These are phyloP conservation scores for Laguncularia racemosa DNA, from an alignment of 345 rosid species.

Conservation along the genomic window DNA sequence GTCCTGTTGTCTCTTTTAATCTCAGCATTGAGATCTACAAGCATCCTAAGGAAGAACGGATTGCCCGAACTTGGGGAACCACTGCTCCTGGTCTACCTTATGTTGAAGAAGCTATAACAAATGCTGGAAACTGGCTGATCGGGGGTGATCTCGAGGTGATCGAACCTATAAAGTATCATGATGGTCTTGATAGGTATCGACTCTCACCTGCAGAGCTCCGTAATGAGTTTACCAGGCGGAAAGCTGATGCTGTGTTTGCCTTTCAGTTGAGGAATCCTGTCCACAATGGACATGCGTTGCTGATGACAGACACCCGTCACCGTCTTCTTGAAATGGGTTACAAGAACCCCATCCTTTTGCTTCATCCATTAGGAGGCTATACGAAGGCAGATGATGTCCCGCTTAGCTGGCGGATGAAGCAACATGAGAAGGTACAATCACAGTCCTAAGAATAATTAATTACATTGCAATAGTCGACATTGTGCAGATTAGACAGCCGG, in stretches of 20 bases:
- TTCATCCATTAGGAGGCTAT: conserved; percentile 93
- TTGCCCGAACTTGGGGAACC: conserved; percentile 98
- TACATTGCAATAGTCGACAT: too few species aligned
- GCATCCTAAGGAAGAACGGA: conserved; percentile 94
- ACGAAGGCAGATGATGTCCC: conserved; percentile 99
- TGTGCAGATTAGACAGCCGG: too few species aligned
- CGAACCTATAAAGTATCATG: conserved; percentile 77
- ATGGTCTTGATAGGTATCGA: conserved; percentile 85
- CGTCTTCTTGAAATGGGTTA: conserved; percentile 96
- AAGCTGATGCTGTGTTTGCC: conserved; percentile 97
- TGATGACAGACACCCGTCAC: conserved; percentile 91
- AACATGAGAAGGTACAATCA: conserved; percentile 75
- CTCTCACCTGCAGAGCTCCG: conserved; percentile 84
- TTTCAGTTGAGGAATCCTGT: conserved; percentile 99
- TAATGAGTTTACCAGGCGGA: conserved; percentile 65
- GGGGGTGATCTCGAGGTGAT: conserved; percentile 95
- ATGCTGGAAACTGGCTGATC: conserved; percentile 84
- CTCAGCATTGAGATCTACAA: conserved; percentile 90
- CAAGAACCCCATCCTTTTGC: conserved; percentile 87
- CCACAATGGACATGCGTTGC: conserved; percentile 93
- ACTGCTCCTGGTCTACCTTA: conserved; percentile 91
- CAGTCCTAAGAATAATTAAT: not conserved
- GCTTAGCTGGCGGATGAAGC: conserved; percentile 93
- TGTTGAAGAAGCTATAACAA: conserved; percentile 62
- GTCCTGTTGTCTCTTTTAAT: conserved; percentile 7